phyloP scores from a whole-genome alignment of 805 yeast species.

The Metschnikowia sp. region DNA sequence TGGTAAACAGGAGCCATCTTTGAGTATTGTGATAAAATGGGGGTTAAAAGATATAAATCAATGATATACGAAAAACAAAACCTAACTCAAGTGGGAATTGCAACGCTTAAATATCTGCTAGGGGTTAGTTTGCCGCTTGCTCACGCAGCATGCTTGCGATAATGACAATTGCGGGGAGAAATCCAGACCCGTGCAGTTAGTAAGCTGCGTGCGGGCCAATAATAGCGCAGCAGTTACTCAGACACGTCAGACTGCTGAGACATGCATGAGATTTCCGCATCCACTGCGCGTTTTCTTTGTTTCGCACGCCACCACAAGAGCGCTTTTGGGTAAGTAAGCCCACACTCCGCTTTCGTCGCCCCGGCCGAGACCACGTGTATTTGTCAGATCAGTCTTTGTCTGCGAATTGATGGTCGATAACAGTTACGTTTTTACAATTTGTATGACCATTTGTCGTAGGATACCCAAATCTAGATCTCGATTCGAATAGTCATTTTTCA shows the following conservation, averaged over 20 bases:
- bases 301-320: too few species aligned
- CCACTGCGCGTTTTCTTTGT: too few species aligned
- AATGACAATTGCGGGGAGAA: conserved; percentile 7
- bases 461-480: too few species aligned
- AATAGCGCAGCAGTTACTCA: conserved; percentile 3
- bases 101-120: neutral
- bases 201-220: conserved; percentile 10
- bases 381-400: too few species aligned
- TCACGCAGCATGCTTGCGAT: neutral
- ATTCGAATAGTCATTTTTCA: too few species aligned
- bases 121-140: neutral
- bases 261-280: neutral
- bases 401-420: too few species aligned
- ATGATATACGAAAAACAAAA: too few species aligned
- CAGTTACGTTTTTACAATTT: too few species aligned
- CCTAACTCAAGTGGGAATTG: neutral
- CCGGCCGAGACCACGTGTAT: too few species aligned
- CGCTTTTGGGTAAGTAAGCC: too few species aligned
- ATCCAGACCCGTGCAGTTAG: conserved; percentile 11
- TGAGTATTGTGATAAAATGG: neutral
- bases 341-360: too few species aligned
- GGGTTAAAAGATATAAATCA: neutral
- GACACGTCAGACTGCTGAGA: neutral
- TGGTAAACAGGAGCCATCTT: conserved; percentile 59
- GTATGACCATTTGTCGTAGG: too few species aligned